phyloP scores from a whole-genome alignment of 2,329 filamentous ascomycete genomes.

The Passalora sequoiae region DNA sequence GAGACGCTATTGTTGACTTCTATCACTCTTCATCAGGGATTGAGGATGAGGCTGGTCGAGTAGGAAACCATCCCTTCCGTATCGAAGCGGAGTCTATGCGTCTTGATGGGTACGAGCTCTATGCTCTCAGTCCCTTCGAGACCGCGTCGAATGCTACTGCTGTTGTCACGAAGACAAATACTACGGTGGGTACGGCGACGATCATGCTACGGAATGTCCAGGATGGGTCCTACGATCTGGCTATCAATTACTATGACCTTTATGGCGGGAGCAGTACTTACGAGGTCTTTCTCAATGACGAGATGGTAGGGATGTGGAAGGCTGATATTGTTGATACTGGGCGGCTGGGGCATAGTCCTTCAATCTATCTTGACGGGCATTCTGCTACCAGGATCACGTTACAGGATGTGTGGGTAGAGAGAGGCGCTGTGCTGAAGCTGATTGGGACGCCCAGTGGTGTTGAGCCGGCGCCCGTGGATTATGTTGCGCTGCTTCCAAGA shows the following conservation, averaged over 20 bases:
- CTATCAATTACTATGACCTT: slow-evolving; percentile 63
- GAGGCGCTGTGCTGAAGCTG: slow-evolving; percentile 52
- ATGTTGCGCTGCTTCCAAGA: slow-evolving; percentile 56
- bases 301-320: slow-evolving; percentile 52
- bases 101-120: slow-evolving; percentile 53
- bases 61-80: slow-evolving; percentile 59
- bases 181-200: slow-evolving; percentile 47
- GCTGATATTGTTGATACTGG: slow-evolving; percentile 44
- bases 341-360: slow-evolving; percentile 54
- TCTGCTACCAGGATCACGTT: slow-evolving; percentile 61
- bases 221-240: slow-evolving; percentile 57
- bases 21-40: slow-evolving; percentile 60
- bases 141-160: slow-evolving; percentile 53
- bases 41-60: slow-evolving; percentile 51
- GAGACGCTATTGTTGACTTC: slow-evolving; percentile 61
- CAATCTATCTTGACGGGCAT: slow-evolving; percentile 58
- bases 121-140: slow-evolving; percentile 54
- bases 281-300: slow-evolving; percentile 51
- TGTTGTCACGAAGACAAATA: slow-evolving; percentile 53
- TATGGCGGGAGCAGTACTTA: slow-evolving; percentile 55
- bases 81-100: slow-evolving; percentile 64
- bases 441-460: slow-evolving; percentile 54
- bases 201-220: slow-evolving; percentile 46
- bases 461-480: slow-evolving; percentile 63
- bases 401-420: slow-evolving; percentile 43